These are phyloP conservation scores for Sergeia podlipaevii DNA, from an alignment of 208 protist genomes.

Conservation along the genomic window DNA sequence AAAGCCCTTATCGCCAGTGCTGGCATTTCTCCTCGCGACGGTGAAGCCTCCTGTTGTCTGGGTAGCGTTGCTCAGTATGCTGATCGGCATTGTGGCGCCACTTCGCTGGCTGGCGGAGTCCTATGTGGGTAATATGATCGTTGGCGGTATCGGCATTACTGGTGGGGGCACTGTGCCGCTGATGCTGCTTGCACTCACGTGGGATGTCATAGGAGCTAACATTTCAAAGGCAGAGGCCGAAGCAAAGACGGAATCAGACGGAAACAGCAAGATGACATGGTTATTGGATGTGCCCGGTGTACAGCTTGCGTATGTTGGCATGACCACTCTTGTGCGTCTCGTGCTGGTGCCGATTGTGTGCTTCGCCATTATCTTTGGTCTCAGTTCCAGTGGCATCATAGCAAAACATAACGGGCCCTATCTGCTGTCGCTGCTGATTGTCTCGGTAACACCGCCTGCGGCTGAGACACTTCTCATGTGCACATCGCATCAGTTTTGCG, in stretches of 20 bases:
- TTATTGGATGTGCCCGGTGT: not conserved
- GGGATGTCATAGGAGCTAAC: slow-evolving; percentile 26
- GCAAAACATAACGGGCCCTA: slow-evolving; percentile 7
- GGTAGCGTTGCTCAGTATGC: slow-evolving; percentile 41
- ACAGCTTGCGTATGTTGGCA: not conserved
- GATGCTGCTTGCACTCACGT: slow-evolving; percentile 54
- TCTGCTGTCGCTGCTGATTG: slow-evolving; percentile 14
- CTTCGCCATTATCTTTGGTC: slow-evolving; percentile 24
- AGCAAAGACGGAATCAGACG: not conserved
- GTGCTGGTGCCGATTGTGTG: slow-evolving; percentile 18
- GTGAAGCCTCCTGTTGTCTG: slow-evolving; percentile 42
- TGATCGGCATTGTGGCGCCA: slow-evolving; percentile 58
- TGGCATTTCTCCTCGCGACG: slow-evolving; percentile 12
- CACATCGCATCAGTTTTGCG: slow-evolving; percentile 6
- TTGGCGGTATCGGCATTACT: slow-evolving; percentile 51
- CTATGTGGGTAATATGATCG: slow-evolving; percentile 25
- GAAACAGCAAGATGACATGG: too few relatives aligned
- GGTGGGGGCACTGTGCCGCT: slow-evolving; percentile 59
- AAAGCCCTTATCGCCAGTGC: slow-evolving; percentile 7
- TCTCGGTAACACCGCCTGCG: too few relatives aligned
- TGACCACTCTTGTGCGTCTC: not conserved
- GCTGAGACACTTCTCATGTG: not conserved
- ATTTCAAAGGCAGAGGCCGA: slow-evolving; percentile 6
- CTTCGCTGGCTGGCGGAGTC: slow-evolving; percentile 56
- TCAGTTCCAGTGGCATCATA: slow-evolving; percentile 11